Evolutionary conservation across 2,329 filamentous ascomycete species (phyloP).

Genomic region (Pestalotiopsis sp.): DNA sequence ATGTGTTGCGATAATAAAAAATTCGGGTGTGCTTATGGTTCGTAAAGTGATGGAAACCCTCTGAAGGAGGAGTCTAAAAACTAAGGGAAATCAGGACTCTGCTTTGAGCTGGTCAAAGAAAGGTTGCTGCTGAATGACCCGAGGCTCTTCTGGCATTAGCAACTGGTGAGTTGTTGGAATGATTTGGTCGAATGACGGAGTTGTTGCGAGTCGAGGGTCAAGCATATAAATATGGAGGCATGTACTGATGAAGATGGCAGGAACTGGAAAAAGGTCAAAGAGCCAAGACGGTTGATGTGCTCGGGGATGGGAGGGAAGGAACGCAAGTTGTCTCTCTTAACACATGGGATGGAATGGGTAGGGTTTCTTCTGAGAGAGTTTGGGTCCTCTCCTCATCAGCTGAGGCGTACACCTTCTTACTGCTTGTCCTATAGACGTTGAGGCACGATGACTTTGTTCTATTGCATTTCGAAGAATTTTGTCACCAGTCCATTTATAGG

Average conservation of each 20-base stretch:
- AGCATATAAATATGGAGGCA: background rate
- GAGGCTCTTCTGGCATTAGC: background rate
- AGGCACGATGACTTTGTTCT: no score
- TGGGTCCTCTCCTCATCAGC: no score
- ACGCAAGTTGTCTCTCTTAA: no score
- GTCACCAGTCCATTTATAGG: no score
- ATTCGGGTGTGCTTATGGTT: background rate
- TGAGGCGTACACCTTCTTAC: no score
- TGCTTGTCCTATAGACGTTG: no score
- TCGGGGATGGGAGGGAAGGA: no score
- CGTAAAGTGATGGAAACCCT: background rate
- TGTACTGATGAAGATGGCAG: background rate
- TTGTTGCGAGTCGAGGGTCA: background rate
- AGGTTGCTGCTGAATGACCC: background rate
- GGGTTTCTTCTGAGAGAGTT: no score
- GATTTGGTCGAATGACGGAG: fast-evolving
- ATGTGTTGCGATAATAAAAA: background rate
- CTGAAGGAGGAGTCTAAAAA: background rate
- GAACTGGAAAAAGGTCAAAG: background rate
- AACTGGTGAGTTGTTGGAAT: background rate
- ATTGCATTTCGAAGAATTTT: no score
- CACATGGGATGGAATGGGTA: no score
- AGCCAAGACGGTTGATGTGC: no score
- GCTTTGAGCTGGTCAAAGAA: background rate
- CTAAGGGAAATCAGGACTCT: background rate